Evolutionary conservation across 495 filamentous ascomycete species (phyloP).

Genomic region (Aspergillus taichungensis): DNA sequence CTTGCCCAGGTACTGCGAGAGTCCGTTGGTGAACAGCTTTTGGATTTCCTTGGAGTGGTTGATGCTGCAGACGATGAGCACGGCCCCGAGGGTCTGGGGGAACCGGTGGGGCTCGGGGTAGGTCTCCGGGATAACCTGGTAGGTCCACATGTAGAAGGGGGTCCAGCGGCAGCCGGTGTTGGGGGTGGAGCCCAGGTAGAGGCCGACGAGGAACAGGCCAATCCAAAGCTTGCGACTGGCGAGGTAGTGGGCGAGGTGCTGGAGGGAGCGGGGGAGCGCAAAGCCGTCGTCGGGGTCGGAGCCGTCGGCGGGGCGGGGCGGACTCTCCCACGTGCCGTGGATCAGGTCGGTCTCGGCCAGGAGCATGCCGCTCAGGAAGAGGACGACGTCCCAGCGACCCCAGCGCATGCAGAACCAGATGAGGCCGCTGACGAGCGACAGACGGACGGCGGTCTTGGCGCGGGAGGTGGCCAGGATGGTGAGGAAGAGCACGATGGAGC

Average conservation of each 20-base stretch:
- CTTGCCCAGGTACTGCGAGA: conserved; percentile 55
- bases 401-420: conserved; percentile 49
- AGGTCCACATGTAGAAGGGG: conserved; percentile 37
- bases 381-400: conserved; percentile 50
- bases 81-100: conserved; percentile 43
- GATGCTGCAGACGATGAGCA: conserved; percentile 46
- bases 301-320: conserved; percentile 5
- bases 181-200: conserved; percentile 36
- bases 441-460: conserved; percentile 35
- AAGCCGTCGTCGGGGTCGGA: conserved; percentile 11
- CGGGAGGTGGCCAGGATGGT: conserved; percentile 47
- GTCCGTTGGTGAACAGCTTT: conserved; percentile 41
- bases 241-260: conserved; percentile 28
- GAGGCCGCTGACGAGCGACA: conserved; percentile 34
- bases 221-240: conserved; percentile 48
- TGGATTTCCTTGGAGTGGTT: conserved; percentile 46
- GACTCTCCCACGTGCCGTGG: conserved; percentile 33
- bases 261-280: conserved; percentile 12
- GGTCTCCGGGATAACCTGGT: conserved; percentile 29
- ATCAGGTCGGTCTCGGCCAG: conserved; percentile 51
- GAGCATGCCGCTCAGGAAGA: conserved; percentile 51
- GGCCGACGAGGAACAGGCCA: conserved; percentile 31
- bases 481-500: conserved; percentile 57
- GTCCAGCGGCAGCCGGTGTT: conserved; percentile 38
- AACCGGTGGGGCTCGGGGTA: conserved; percentile 38